Conservation (phyloP, 257 asterid species). For the Avicennia marina region DNA sequence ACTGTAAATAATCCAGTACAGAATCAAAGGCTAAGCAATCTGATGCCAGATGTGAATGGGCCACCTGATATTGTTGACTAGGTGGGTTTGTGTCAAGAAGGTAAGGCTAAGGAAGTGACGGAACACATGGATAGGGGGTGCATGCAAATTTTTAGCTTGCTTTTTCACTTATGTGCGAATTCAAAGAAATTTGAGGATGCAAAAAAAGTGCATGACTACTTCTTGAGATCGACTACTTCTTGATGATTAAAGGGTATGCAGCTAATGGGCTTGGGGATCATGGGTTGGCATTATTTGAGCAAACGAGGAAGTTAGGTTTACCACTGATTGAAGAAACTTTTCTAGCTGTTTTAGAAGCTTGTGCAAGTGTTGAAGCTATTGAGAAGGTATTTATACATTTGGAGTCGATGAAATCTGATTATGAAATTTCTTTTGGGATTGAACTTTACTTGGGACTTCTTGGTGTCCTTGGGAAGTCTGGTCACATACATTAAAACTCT, state of each 20-base stretch:
- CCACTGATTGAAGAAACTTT: slow-evolving; percentile 61
- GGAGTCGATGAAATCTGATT: slow-evolving; percentile 79
- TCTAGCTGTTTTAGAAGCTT: slow-evolving; percentile 80
- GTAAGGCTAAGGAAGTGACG: slow-evolving; percentile 77
- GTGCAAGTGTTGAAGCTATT: slow-evolving; percentile 87
- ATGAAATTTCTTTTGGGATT: slow-evolving; percentile 56
- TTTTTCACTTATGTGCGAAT: slow-evolving; percentile 61
- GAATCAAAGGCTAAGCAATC: slow-evolving; percentile 37
- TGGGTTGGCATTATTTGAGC: slow-evolving; percentile 76
- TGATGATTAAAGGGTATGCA: slow-evolving; percentile 80
- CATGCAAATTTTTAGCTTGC: slow-evolving; percentile 59
- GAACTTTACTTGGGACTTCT: slow-evolving; percentile 81
- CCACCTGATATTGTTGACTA: slow-evolving; percentile 37
- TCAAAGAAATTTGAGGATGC: slow-evolving; percentile 84
- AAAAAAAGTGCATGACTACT: slow-evolving; percentile 81
- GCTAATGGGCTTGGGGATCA: slow-evolving; percentile 83
- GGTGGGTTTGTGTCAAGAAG: slow-evolving; percentile 55
- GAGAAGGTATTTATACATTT: slow-evolving; percentile 88
- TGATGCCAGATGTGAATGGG: slow-evolving; percentile 16
- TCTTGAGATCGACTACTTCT: slow-evolving; percentile 64
- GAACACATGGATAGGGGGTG: slow-evolving; percentile 75
- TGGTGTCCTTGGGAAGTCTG: slow-evolving; percentile 76
- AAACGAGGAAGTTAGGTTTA: slow-evolving; percentile 65
- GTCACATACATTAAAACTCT: slow-evolving; percentile 62
- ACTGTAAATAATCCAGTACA: slow-evolving; percentile 31